Evolutionary conservation across 1,139 yeast species (phyloP).

Genomic region (Protomyces pachydermus): DNA sequence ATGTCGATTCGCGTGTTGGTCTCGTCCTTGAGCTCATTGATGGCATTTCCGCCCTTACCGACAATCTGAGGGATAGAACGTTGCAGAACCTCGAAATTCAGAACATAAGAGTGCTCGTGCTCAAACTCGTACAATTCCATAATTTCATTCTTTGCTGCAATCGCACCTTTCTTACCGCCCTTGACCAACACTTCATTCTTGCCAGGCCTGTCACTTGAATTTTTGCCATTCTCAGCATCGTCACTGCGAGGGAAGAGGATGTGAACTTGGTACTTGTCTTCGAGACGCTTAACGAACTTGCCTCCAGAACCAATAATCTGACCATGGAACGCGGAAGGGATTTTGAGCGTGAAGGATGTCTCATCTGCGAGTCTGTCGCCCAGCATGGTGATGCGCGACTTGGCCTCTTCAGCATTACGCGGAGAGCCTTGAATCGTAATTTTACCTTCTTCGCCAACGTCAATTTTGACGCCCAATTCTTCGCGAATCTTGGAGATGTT

Average conservation of each 20-base stretch:
- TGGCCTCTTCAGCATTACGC: constrained; percentile 73
- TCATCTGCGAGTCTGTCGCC: constrained; percentile 84
- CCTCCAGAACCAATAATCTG: constrained; percentile 82
- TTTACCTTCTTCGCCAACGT: constrained; percentile 55
- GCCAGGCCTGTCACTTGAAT: constrained; percentile 38
- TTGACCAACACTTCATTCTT: constrained; percentile 67
- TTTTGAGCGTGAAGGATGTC: constrained; percentile 54
- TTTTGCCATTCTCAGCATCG: constrained; percentile 29
- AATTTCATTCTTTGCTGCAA: constrained; percentile 80
- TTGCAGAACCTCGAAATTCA: constrained; percentile 59
- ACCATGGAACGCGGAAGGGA: constrained; percentile 76
- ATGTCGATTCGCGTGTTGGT: constrained; percentile 72
- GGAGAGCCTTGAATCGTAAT: constrained; percentile 70
- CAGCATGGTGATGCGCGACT: constrained; percentile 52
- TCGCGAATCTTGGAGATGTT: constrained; percentile 64
- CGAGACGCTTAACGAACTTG: constrained; percentile 73
- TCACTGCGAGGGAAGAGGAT: constrained; percentile 60
- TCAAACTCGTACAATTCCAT: constrained; percentile 80
- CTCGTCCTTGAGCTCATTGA: constrained; percentile 76
- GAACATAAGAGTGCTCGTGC: constrained; percentile 73
- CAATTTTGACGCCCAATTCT: constrained; percentile 75
- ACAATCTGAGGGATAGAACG: constrained; percentile 76
- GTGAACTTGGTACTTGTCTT: constrained; percentile 78
- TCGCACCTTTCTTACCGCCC: constrained; percentile 90
- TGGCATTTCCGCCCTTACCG: constrained; percentile 81